Percentiles rank a stretch among this genome's conserved stretches.
phyloP scores from a whole-genome alignment of 2,329 filamentous ascomycete genomes.

The Diaporthe ilicicola region DNA sequence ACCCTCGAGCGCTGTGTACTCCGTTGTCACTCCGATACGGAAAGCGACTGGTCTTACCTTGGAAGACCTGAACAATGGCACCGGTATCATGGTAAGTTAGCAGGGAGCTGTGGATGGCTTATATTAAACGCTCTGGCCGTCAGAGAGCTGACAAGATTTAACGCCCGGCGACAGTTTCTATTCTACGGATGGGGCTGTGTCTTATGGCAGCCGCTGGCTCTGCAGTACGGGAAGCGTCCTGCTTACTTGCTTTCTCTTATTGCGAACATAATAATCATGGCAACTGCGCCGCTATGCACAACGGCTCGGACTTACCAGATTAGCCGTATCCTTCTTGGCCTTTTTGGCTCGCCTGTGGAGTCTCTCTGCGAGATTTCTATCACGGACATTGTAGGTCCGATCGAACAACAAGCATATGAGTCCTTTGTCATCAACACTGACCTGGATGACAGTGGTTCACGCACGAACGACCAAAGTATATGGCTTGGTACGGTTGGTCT shows the following conservation, averaged over 20 bases:
- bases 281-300: constrained; percentile 40
- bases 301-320: constrained; percentile 40
- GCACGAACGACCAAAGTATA: constrained; percentile 40
- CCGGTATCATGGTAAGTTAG: constrained; percentile 44
- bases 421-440: background rate
- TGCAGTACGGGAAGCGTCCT: constrained; percentile 43
- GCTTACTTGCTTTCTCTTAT: constrained; percentile 42
- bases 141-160: background rate
- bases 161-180: constrained; percentile 39
- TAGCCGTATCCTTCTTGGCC: constrained; percentile 41
- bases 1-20: constrained; percentile 48
- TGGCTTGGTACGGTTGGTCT: constrained; percentile 40
- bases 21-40: constrained; percentile 47
- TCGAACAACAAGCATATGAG: background rate
- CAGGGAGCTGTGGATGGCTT: too few relatives aligned
- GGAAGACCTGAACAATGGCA: constrained; percentile 48
- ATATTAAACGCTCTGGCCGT: background rate
- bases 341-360: constrained; percentile 42
- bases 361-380: constrained; percentile 42
- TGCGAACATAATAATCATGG: constrained; percentile 40
- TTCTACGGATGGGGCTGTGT: constrained; percentile 46
- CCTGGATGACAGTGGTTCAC: constrained; percentile 34
- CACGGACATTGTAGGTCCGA: constrained; percentile 36
- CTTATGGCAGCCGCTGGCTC: constrained; percentile 44
- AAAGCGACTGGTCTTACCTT: constrained; percentile 44